phyloP scores from a whole-genome alignment of 108 stramenopile species.

The Skeletonema potamos region DNA sequence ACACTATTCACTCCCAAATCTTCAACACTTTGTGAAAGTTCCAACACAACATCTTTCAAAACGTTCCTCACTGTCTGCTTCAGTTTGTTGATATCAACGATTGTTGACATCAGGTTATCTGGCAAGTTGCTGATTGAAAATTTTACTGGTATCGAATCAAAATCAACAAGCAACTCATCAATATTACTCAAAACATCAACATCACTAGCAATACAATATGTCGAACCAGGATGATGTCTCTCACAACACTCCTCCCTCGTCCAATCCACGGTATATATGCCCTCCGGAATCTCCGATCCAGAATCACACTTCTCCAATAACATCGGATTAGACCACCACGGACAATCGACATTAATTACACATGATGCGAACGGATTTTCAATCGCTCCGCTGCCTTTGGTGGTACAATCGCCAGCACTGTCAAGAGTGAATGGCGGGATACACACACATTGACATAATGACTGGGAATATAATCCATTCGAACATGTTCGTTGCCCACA shows the following conservation, averaged over 20 bases:
- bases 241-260: background rate
- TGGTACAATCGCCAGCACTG: background rate
- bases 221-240: background rate
- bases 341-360: background rate
- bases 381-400: background rate
- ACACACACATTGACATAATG: background rate
- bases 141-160: constrained; percentile 15
- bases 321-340: background rate
- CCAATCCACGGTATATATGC: background rate
- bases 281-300: background rate
- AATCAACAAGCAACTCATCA: no score
- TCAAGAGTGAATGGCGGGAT: background rate
- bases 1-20: constrained; percentile 25
- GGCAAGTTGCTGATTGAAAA: constrained; percentile 10
- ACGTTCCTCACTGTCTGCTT: constrained; percentile 16
- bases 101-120: constrained; percentile 20
- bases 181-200: no score
- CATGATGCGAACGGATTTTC: background rate
- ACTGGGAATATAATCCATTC: background rate
- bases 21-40: background rate
- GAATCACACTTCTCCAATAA: background rate
- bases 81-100: constrained; percentile 4
- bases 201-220: background rate
- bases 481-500: background rate
- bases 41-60: background rate